Evolutionary conservation across 1,139 yeast genomes (phyloP).

Genomic region (Yueomyces sp.): DNA sequence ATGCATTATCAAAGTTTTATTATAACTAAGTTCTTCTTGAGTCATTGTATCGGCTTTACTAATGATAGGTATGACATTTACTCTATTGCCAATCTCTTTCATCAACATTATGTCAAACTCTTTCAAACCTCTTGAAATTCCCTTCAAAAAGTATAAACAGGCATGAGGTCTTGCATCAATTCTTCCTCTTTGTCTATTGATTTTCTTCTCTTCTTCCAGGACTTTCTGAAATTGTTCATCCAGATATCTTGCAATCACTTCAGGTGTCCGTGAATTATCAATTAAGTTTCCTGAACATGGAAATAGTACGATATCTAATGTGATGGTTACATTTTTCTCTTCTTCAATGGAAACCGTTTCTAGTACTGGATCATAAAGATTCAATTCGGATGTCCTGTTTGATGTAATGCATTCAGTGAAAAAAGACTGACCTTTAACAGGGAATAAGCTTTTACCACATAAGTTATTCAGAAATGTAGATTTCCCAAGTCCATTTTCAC

Average conservation of each 20-base stretch:
- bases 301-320: conserved; percentile 29
- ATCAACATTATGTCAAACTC: conserved; percentile 37
- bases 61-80: conserved; percentile 46
- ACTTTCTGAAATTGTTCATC: conserved; percentile 44
- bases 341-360: conserved; percentile 25
- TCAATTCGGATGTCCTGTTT: conserved; percentile 15
- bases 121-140: conserved; percentile 41
- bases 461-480: conserved; percentile 51
- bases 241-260: conserved; percentile 37
- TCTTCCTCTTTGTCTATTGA: conserved; percentile 40
- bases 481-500: conserved; percentile 52
- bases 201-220: conserved; percentile 47
- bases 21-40: conserved; percentile 30
- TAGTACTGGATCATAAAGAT: not conserved
- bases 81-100: conserved; percentile 36
- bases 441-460: conserved; percentile 22
- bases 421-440: not conserved
- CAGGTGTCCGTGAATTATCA: conserved; percentile 23
- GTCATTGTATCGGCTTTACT: conserved; percentile 48
- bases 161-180: conserved; percentile 54
- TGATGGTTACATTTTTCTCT: conserved; percentile 27
- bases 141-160: conserved; percentile 45
- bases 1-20: conserved; percentile 32
- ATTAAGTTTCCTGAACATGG: conserved; percentile 36
- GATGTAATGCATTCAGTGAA: conserved; percentile 1